Base-by-base conservation (phyloP, 345 rosid genomes). In the Sisymbrium irio region DNA sequence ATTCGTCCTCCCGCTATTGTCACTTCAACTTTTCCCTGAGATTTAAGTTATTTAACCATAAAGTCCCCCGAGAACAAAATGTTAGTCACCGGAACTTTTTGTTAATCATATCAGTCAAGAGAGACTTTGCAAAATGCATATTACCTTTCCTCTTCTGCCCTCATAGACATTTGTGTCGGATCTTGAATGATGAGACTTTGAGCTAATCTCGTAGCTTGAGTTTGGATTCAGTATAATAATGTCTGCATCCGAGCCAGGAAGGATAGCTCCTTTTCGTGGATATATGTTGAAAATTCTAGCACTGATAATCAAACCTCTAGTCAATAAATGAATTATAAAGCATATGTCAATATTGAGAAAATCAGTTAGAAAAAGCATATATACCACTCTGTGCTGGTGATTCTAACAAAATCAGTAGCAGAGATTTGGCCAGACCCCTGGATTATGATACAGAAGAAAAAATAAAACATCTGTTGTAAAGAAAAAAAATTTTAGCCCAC, bases 201-300 rank as follows among this genome's bases (percentile, higher is more conserved):
- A 72, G 78, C 83, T 90, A 40, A 95, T 88, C 77, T 77, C 87
- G 51, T 87, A 84, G 81, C 85, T 95, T 12, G 97, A 77, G 77
- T 90, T 88, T 54, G 99, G 99, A 65, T 95, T 90, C 74, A 95
- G 54, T 67, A 92, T 90, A 2, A 92, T 92, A 35, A 95, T 92
- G 79, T 95, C 99, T 44, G 99, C 99, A 84, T 95, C 97, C 7
- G 98, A 94, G 67, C 97, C 98, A 69, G 80, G 77, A 75, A 95
- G 88, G 61, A 95, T 85, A 36, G 99, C 98, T 75, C 98, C 97
- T 80, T 95, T 95, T 74, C 89, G 81, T 61, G 98, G 99, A 81
- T 87, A 95, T 59, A 95, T 68, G 49, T 95, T 95, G 87, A 95
- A 92, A 81, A 95, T 87, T 75, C 81, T 86, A 64, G 99, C 99